These are phyloP conservation scores for Cymodocea nodosa DNA, from an alignment of 116 monocot genomes.

Conservation along the genomic window DNA sequence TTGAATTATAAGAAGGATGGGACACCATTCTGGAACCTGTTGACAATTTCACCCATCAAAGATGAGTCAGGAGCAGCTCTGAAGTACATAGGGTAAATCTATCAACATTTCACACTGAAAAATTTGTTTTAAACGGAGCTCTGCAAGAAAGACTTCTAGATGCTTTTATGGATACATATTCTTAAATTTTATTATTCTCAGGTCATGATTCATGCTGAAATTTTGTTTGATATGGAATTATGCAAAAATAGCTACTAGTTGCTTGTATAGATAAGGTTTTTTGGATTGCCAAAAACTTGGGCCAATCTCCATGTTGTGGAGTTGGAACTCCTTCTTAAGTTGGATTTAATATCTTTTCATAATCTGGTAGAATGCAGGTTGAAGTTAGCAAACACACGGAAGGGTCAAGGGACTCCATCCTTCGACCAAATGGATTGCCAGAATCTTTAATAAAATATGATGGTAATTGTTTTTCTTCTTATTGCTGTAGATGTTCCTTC, in stretches of 20 bases:
- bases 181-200: background rate
- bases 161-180: background rate
- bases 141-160: background rate
- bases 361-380: conserved; percentile 71
- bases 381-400: conserved; percentile 97
- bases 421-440: conserved; percentile 88
- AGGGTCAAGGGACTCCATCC: conserved; percentile 71
- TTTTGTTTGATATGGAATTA: too few relatives aligned
- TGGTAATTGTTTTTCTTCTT: conserved; percentile 25
- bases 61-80: conserved; percentile 78
- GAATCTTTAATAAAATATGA: conserved; percentile 94
- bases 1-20: conserved; percentile 96
- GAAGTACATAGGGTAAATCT: conserved; percentile 86
- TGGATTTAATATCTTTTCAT: background rate
- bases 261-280: background rate
- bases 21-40: conserved; percentile 92
- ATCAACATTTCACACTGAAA: background rate
- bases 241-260: background rate
- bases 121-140: background rate
- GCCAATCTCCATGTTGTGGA: background rate
- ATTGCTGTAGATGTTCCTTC: background rate
- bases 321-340: background rate
- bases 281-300: background rate
- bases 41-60: conserved; percentile 94
- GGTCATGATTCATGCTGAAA: background rate